Percentiles rank a stretch among this genome's conserved stretches.
Evolutionary conservation across 257 asterid species (phyloP).

Genomic region (Linderniella brevidens): DNA sequence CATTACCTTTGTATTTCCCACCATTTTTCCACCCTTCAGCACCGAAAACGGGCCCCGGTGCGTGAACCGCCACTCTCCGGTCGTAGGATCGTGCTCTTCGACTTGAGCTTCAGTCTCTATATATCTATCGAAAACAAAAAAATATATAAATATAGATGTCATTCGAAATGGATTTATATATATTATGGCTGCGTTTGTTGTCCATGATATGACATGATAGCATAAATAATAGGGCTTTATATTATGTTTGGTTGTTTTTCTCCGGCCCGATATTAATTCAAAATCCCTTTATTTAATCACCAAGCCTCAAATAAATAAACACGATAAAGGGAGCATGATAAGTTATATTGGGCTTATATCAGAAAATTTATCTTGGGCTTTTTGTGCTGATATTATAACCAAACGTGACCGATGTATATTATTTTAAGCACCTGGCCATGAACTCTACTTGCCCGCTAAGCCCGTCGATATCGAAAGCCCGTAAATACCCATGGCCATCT

Average conservation of each 20-base stretch:
- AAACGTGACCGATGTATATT: background rate
- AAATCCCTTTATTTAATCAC: no score
- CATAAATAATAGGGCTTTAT: no score
- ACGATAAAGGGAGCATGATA: no score
- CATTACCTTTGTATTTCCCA: constrained; percentile 94
- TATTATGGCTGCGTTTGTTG: background rate
- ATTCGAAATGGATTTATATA: background rate
- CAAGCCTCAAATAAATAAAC: no score
- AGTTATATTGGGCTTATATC: no score
- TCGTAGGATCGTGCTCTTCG: constrained; percentile 71
- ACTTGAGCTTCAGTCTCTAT: constrained; percentile 85
- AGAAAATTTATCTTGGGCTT: no score
- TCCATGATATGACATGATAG: no score
- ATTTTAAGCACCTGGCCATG: constrained; percentile 34
- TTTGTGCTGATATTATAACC: no score
- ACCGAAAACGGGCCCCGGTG: constrained; percentile 98
- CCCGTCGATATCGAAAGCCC: constrained; percentile 44
- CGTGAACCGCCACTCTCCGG: constrained; percentile 85
- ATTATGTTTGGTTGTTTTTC: no score
- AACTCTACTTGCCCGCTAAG: constrained; percentile 38
- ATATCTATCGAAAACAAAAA: constrained; percentile 13
- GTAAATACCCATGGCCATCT: constrained; percentile 85
- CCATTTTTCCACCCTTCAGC: constrained; percentile 64
- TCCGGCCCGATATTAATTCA: no score
- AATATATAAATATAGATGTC: background rate